These are phyloP conservation scores for Rhodotorula sp. DNA, from an alignment of 1,284 basidiomycete species.

Conservation along the genomic window DNA sequence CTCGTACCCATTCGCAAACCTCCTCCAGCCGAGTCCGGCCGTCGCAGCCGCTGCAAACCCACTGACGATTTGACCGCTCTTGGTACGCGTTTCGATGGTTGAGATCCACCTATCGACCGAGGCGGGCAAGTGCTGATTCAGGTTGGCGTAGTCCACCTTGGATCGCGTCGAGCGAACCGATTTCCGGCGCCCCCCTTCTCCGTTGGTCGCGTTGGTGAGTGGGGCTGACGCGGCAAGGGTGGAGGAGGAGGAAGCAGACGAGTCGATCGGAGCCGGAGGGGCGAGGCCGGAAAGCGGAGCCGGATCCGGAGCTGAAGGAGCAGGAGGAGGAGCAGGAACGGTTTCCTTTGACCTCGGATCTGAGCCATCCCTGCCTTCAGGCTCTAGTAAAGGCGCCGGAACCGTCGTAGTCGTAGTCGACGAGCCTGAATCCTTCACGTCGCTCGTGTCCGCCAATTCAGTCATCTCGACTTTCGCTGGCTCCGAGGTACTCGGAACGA, in stretches of 20 bases:
- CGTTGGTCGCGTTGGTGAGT: not conserved
- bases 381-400: too few species aligned
- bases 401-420: too few species aligned
- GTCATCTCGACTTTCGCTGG: too few species aligned
- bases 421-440: too few species aligned
- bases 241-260: not conserved
- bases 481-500: too few species aligned
- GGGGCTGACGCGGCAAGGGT: not conserved
- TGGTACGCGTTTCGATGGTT: constrained; percentile 62
- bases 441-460: too few species aligned
- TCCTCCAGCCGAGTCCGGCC: constrained; percentile 54
- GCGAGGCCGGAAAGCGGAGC: not conserved
- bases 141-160: constrained; percentile 68
- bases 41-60: constrained; percentile 35
- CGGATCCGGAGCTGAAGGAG: too few species aligned
- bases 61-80: constrained; percentile 52
- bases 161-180: constrained; percentile 20
- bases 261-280: too few species aligned
- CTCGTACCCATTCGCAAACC: constrained; percentile 62
- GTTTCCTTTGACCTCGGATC: not conserved
- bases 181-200: constrained; percentile 12
- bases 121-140: constrained; percentile 54
- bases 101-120: constrained; percentile 66
- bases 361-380: too few species aligned
- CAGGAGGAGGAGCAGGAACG: not conserved